A percentile compares a stretch with the other conserved stretches of the same genome.
These are phyloP conservation scores for Nakazawaea pomicola DNA, from an alignment of 805 yeast genomes.

Conservation along the genomic window DNA sequence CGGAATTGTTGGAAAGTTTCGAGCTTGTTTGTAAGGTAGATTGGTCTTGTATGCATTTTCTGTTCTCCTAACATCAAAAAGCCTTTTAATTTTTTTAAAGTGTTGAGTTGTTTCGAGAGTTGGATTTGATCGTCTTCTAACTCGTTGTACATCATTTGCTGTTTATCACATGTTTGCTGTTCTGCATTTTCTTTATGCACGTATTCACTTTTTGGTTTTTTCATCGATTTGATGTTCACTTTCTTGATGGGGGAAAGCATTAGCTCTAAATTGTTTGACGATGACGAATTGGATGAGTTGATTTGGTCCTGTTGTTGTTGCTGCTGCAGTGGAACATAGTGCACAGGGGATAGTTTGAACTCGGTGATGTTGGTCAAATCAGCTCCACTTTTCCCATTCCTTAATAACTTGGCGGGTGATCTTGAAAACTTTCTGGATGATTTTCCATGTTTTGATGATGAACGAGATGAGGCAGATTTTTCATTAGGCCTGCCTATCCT, in stretches of 20 bases:
- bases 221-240: slow-evolving; percentile 8
- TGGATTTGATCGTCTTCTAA: slow-evolving; percentile 7
- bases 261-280: slow-evolving; percentile 2
- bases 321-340: too few species aligned
- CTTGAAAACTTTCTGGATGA: slow-evolving; percentile 6
- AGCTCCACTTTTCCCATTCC: not conserved
- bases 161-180: too few species aligned
- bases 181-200: not conserved
- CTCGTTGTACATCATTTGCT: slow-evolving; percentile 2
- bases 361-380: not conserved
- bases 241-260: slow-evolving; percentile 14
- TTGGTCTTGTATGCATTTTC: slow-evolving; percentile 5
- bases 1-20: not conserved
- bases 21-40: not conserved
- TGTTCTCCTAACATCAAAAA: slow-evolving; percentile 14
- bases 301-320: slow-evolving; percentile 22
- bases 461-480: slow-evolving; percentile 4
- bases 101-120: slow-evolving; percentile 12
- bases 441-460: slow-evolving; percentile 3
- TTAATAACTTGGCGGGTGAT: slow-evolving; percentile 11
- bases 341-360: not conserved
- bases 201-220: not conserved
- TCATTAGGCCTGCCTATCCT: slow-evolving; percentile 1
- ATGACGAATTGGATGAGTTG: slow-evolving; percentile 13
- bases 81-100: slow-evolving; percentile 16